Base-by-base conservation (phyloP, 108 stramenopile genomes). In the Skeletonema marinoi region DNA sequence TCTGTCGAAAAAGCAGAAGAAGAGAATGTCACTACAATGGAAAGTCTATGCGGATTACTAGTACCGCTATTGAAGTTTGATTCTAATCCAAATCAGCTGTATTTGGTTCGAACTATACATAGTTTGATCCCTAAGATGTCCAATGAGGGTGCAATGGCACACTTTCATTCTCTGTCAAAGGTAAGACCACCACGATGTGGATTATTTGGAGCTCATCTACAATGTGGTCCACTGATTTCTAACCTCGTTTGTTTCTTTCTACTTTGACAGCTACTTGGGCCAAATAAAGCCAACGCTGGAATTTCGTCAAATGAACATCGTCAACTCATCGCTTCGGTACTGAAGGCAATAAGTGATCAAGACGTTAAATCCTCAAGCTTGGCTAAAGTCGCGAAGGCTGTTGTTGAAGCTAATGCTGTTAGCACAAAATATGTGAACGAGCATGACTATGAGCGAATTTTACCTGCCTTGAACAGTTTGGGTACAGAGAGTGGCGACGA, bases 391-490 rank as follows among this genome's bases (percentile, higher is more conserved):
- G 76, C 86, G 29, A 44, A 74, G 4, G 75, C 76, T 25, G 61
- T 89, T 16, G 64, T 69, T 0, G 87, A 89, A 17, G 67, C 93
- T 3, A 88, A 79, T 68, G 74, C 91, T 38, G 59, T 73, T 8
- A 78, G 90, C 72, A 70, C 75, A 30, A 91, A 86, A 25, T 85
- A 88, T 42, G 84, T 96, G 9, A 91, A 93, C 44, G 96, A 96
- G 72, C 69, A 89, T 60, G 88, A 96, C 66, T 90, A 86, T 75
- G 91, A 93, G 21, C 48, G 67, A 29, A 85, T 96, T 9, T 71
- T 96, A 38, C 88, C 92, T 48, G 88, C 84, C 36, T 74, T 96
- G 56, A 89, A 85, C 61, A 60, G 58, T 17, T 84, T 96, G 14
- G 82, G 87, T 4, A 70, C 70, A 31, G 58, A 54, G 21, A 61